Conservation (phyloP, 1,284 basidiomycete genomes). For the Gomphus bonarii region DNA sequence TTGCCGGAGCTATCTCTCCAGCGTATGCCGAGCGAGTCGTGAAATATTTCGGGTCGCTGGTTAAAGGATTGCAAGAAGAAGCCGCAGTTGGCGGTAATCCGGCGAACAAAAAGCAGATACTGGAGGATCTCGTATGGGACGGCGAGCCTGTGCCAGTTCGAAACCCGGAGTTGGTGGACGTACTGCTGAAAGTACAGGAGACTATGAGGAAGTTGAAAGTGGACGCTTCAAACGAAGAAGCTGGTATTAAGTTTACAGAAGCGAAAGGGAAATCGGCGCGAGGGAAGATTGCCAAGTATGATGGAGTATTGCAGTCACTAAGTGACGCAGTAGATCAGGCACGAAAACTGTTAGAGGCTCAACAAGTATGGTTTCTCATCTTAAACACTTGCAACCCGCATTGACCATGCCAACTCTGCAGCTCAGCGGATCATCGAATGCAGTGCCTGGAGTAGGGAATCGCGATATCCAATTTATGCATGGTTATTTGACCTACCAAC, state of each 20-base stretch:
- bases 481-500: constrained; percentile 77
- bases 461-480: constrained; percentile 78
- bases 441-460: constrained; percentile 30
- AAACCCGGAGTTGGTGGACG: constrained; percentile 87
- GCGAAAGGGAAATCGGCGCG: constrained; percentile 43
- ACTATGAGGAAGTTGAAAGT: constrained; percentile 41
- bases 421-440: constrained; percentile 30
- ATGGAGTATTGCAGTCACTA: constrained; percentile 70
- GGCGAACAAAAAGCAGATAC: constrained; percentile 27
- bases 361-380: constrained; percentile 44
- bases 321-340: constrained; percentile 84
- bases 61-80: constrained; percentile 41
- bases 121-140: constrained; percentile 69
- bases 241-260: constrained; percentile 28
- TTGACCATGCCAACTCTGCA: constrained; percentile 17
- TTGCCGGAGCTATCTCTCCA: constrained; percentile 64
- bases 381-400: background rate
- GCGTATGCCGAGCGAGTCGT: constrained; percentile 51
- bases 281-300: constrained; percentile 71
- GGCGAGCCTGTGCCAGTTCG: constrained; percentile 77
- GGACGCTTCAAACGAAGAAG: constrained; percentile 31
- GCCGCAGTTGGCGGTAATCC: constrained; percentile 18
- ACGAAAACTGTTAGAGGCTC: constrained; percentile 67
- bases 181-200: constrained; percentile 74
- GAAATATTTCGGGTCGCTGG: constrained; percentile 51